Percentiles rank a stretch among this genome's conserved stretches.
Evolutionary conservation across 202 grass and related monocot genomes (phyloP).

Genomic region (Panicum hallii): DNA sequence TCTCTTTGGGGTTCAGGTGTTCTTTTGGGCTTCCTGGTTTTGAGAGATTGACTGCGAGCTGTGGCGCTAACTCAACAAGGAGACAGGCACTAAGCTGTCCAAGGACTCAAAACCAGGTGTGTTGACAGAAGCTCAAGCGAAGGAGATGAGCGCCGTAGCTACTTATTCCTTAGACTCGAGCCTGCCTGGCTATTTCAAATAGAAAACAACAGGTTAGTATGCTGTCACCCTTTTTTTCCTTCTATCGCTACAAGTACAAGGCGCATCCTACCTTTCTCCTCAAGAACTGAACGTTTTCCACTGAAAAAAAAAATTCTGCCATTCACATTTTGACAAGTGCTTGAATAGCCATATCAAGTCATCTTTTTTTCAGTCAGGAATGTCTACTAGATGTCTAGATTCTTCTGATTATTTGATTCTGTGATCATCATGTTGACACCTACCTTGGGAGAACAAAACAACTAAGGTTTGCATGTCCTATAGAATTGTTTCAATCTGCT

Average conservation of each 20-base stretch:
- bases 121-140: background rate
- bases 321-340: constrained; percentile 31
- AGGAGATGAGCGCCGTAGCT: background rate
- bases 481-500: constrained; percentile 13
- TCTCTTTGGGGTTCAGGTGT: constrained; percentile 10
- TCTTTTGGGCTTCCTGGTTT: background rate
- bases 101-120: background rate
- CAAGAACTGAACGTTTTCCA: background rate
- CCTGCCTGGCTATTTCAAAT: background rate
- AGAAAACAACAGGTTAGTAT: constrained; percentile 20
- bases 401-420: constrained; percentile 11
- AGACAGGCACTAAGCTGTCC: background rate
- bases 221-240: background rate
- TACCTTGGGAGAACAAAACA: constrained; percentile 27
- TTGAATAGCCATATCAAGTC: background rate
- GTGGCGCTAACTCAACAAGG: background rate
- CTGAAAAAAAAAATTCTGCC: background rate
- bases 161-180: background rate
- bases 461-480: constrained; percentile 3
- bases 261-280: background rate
- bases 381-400: background rate
- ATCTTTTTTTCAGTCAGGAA: constrained; percentile 5
- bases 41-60: background rate
- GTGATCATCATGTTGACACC: constrained; percentile 24
- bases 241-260: background rate